A percentile compares a stretch with the other conserved stretches of the same genome.
Evolutionary conservation across 148 eudicot genomes (phyloP).

Genomic region (Cornus suecica): DNA sequence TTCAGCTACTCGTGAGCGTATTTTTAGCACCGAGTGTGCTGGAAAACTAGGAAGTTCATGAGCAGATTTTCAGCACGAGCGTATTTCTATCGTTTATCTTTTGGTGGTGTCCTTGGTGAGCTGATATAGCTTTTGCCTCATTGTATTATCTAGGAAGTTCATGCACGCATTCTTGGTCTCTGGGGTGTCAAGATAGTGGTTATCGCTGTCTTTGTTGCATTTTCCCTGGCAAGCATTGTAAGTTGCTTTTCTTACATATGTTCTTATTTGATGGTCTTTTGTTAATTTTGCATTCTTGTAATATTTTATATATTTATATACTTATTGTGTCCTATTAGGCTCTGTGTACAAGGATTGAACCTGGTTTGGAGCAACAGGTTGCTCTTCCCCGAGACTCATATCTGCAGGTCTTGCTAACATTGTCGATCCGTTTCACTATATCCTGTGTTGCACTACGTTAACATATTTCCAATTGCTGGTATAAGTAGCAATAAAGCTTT

Average conservation of each 20-base stretch:
- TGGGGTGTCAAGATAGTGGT: constrained; percentile 54
- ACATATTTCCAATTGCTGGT: constrained; percentile 10
- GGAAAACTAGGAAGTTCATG: too few relatives aligned
- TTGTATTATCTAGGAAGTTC: constrained; percentile 44
- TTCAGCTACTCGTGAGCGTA: not conserved
- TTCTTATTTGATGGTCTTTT: not conserved
- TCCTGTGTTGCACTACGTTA: not conserved
- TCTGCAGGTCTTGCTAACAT: constrained; percentile 55
- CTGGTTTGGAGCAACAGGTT: constrained; percentile 63
- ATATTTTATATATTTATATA: not conserved
- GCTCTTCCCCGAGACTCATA: constrained; percentile 73
- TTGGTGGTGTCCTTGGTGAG: not conserved
- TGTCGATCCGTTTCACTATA: not conserved
- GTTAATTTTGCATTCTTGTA: not conserved
- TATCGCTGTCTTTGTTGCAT: constrained; percentile 42
- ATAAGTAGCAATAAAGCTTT: not conserved
- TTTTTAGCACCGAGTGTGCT: not conserved
- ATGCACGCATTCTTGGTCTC: constrained; percentile 44
- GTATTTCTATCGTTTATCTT: too few relatives aligned
- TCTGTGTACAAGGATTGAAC: constrained; percentile 51
- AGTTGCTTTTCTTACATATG: constrained; percentile 24
- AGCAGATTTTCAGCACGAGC: too few relatives aligned
- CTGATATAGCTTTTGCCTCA: not conserved
- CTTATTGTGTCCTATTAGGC: constrained; percentile 30
- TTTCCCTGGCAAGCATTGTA: constrained; percentile 58